Percentiles rank a stretch among this genome's conserved stretches.
These are phyloP conservation scores for Phytophthora pinifolia DNA, from an alignment of 352 stramenopile species.

Conservation along the genomic window DNA sequence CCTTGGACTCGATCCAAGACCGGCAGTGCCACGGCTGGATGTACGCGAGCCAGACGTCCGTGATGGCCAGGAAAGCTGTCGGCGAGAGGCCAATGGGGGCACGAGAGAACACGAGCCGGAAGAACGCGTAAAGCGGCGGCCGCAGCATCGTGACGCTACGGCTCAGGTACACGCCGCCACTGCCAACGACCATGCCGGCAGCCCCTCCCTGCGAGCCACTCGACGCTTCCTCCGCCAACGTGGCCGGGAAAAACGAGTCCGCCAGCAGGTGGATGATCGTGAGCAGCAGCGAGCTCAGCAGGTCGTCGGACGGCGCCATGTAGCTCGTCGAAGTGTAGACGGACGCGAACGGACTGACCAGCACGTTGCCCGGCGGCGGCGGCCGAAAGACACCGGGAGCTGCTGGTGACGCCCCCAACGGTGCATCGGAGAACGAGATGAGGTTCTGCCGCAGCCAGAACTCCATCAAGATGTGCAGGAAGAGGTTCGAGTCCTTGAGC, in stretches of 20 bases:
- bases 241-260: slow-evolving; percentile 75
- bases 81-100: slow-evolving; percentile 75
- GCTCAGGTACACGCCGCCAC: slow-evolving; percentile 65
- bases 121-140: slow-evolving; percentile 81
- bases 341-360: slow-evolving; percentile 64
- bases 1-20: slow-evolving; percentile 53
- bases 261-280: slow-evolving; percentile 84
- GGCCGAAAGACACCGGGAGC: slow-evolving; percentile 18
- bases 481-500: slow-evolving; percentile 76
- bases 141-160: slow-evolving; percentile 71
- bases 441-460: slow-evolving; percentile 90
- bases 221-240: slow-evolving; percentile 33
- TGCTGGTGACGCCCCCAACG: slow-evolving; percentile 25
- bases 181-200: slow-evolving; percentile 28
- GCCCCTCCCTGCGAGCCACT: slow-evolving; percentile 21
- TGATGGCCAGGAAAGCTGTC: slow-evolving; percentile 79
- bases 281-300: slow-evolving; percentile 78
- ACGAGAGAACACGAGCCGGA: slow-evolving; percentile 81
- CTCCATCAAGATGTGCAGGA: slow-evolving; percentile 85
- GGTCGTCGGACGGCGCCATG: slow-evolving; percentile 81
- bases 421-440: slow-evolving; percentile 79
- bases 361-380: slow-evolving; percentile 28
- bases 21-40: slow-evolving; percentile 84
- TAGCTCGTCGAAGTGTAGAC: slow-evolving; percentile 85
- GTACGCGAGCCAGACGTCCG: slow-evolving; percentile 87